phyloP scores from a whole-genome alignment of 2,329 filamentous ascomycete species.

The Alternaria viburni region DNA sequence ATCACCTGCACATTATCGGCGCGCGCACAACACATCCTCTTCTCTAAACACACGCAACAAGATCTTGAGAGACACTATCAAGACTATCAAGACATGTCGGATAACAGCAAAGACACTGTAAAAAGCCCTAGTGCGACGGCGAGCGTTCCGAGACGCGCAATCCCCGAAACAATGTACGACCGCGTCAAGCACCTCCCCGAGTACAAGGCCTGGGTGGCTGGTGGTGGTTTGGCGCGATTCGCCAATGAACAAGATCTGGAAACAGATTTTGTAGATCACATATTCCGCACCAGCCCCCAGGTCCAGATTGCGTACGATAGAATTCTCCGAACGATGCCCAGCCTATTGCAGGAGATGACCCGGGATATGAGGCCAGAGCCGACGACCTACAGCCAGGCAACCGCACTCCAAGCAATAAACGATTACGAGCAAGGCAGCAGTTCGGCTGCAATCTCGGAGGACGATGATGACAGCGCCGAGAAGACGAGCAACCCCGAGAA shows the following conservation, averaged over 20 bases:
- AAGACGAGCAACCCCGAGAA: background rate
- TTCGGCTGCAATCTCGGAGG: background rate
- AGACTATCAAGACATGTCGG: background rate
- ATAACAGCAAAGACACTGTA: background rate
- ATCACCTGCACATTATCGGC: background rate
- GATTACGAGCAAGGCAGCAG: background rate
- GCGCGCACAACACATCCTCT: background rate
- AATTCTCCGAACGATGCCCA: background rate
- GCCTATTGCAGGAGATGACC: background rate
- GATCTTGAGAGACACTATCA: background rate
- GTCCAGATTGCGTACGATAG: background rate
- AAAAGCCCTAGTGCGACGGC: background rate
- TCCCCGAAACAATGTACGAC: background rate
- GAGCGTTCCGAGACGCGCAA: background rate
- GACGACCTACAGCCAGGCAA: background rate
- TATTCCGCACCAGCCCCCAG: background rate
- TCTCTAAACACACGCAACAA: background rate
- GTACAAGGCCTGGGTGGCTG: background rate
- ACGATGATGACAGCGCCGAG: background rate
- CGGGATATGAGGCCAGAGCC: background rate
- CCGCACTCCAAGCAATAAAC: background rate
- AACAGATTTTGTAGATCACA: background rate
- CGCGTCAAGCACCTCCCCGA: background rate
- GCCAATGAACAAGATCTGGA: background rate
- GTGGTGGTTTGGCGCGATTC: background rate